Percentiles rank a stretch among this genome's conserved stretches.
phyloP scores from a whole-genome alignment of 345 rosid species.

The Durio zibethinus region DNA sequence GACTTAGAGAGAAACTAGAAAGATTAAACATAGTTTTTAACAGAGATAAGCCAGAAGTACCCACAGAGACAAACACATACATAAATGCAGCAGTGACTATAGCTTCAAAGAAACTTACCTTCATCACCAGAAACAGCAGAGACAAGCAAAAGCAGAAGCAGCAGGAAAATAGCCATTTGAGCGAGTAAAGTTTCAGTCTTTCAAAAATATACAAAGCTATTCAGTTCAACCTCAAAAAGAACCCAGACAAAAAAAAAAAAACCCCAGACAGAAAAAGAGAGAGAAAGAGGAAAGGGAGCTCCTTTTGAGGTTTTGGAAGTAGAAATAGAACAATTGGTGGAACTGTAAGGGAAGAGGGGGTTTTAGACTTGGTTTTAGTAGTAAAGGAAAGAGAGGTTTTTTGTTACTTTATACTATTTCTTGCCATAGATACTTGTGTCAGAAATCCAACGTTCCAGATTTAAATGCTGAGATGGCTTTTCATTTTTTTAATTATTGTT shows the following conservation, averaged over 20 bases:
- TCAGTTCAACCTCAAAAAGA: not conserved
- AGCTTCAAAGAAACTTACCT: constrained; percentile 4
- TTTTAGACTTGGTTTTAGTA: not conserved
- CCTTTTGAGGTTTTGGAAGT: constrained; percentile 16
- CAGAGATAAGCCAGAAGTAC: not conserved
- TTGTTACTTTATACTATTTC: not conserved
- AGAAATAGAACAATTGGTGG: constrained; percentile 5
- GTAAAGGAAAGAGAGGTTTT: not conserved
- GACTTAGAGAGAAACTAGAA: not conserved
- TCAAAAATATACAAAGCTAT: constrained; percentile 6
- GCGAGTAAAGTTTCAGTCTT: not conserved
- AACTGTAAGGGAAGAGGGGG: not conserved
- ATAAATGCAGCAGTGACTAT: not conserved
- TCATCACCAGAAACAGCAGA: constrained; percentile 16
- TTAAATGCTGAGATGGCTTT: not conserved
- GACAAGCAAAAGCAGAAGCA: constrained; percentile 11
- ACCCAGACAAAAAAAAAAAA: not conserved
- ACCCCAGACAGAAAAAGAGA: not conserved
- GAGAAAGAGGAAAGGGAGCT: not conserved
- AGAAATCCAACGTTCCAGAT: not conserved
- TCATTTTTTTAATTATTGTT: not conserved
- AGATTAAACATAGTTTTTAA: not conserved
- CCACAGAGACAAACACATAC: not conserved
- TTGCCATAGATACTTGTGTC: not conserved
- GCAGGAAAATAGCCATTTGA: constrained; percentile 9